A percentile compares a stretch with the other conserved stretches of the same genome.
Evolutionary conservation across 805 yeast species (phyloP).

Genomic region (Candida gorgasii): DNA sequence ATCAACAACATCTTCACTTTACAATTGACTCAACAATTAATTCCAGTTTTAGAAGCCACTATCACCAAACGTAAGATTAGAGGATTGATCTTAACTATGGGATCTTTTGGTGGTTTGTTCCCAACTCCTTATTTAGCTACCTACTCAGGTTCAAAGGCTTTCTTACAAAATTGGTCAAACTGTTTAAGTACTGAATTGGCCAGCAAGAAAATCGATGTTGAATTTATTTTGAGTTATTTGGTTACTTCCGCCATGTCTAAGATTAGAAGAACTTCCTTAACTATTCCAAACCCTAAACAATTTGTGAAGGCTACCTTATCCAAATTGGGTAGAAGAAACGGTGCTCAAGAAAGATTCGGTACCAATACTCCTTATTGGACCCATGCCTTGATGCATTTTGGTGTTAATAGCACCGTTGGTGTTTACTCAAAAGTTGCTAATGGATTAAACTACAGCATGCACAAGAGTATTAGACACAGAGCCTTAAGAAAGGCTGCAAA

Average conservation of each 20-base stretch:
- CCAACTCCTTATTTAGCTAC: slow-evolving; percentile 93
- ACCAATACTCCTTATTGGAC: slow-evolving; percentile 91
- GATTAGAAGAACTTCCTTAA: slow-evolving; percentile 68
- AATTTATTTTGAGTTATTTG: slow-evolving; percentile 79
- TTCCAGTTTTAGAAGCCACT: slow-evolving; percentile 60
- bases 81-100: slow-evolving; percentile 90
- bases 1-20: slow-evolving; percentile 85
- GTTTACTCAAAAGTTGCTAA: slow-evolving; percentile 74
- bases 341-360: slow-evolving; percentile 88
- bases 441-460: slow-evolving; percentile 70
- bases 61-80: slow-evolving; percentile 36
- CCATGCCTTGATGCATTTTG: slow-evolving; percentile 90
- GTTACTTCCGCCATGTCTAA: slow-evolving; percentile 97
- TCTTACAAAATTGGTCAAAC: slow-evolving; percentile 88
- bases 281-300: slow-evolving; percentile 78
- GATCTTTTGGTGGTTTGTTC: slow-evolving; percentile 91
- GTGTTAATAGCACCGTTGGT: slow-evolving; percentile 76
- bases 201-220: slow-evolving; percentile 74
- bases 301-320: slow-evolving; percentile 76
- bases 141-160: slow-evolving; percentile 95
- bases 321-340: slow-evolving; percentile 78
- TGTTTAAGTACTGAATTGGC: slow-evolving; percentile 86
- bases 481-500: slow-evolving; percentile 69
- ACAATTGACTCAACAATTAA: slow-evolving; percentile 74
- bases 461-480: slow-evolving; percentile 73